phyloP scores from a whole-genome alignment of 2,329 filamentous ascomycete species.

The Ophiosphaerella korrae region DNA sequence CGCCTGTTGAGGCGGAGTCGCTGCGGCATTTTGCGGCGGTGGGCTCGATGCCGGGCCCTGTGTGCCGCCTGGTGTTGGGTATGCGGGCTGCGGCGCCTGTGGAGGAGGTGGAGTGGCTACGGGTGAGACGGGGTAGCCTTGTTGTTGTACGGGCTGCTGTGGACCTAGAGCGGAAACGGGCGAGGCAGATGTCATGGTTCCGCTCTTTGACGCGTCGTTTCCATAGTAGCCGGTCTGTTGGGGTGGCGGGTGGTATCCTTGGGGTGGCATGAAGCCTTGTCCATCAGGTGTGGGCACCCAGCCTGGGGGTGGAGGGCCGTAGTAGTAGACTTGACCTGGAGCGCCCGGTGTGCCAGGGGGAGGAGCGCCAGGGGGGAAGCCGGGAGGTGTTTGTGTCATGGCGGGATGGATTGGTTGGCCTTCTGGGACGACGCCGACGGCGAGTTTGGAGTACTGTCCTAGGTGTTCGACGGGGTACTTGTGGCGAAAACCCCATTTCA shows the following conservation, averaged over 20 bases:
- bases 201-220: conserved; percentile 16
- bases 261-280: conserved; percentile 19
- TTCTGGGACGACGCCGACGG: conserved; percentile 35
- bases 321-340: conserved; percentile 30
- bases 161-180: conserved; percentile 6
- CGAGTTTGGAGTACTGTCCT: conserved; percentile 35
- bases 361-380: conserved; percentile 7
- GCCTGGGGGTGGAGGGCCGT: conserved; percentile 27
- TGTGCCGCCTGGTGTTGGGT: conserved; percentile 11
- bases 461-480: conserved; percentile 36
- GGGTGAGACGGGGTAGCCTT: conserved; percentile 1
- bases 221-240: conserved; percentile 25
- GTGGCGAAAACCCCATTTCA: conserved; percentile 38
- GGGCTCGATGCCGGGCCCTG: conserved; percentile 6
- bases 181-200: conserved; percentile 12
- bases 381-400: conserved; percentile 26
- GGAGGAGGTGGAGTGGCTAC: conserved; percentile 3
- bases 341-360: conserved; percentile 17
- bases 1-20: conserved; percentile 8
- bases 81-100: conserved; percentile 18
- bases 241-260: conserved; percentile 20
- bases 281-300: conserved; percentile 25
- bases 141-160: conserved; percentile 6
- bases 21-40: conserved; percentile 6
- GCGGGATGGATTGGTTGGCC: conserved; percentile 29